Base-by-base conservation (phyloP, 106 monocot genomes). In the Agapanthus africanus region DNA sequence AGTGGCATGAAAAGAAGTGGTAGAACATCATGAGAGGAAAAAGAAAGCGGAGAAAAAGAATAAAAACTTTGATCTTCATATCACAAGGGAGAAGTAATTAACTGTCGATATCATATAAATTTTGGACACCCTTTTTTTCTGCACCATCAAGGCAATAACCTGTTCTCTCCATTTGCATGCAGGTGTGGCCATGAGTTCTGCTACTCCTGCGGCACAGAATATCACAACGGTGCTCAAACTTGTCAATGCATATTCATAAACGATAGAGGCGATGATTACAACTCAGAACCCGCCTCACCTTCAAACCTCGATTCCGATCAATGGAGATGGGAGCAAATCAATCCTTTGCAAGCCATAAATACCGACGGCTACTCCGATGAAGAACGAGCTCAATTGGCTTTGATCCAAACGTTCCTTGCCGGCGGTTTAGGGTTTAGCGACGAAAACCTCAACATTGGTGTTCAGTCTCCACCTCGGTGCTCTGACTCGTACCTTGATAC, bases 101-200 rank as follows among this genome's bases (percentile, higher is more conserved):
- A n/a, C n/a, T n/a, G n/a, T n/a, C n/a, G n/a, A n/a, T n/a, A n/a
- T n/a, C n/a, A n/a, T n/a, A n/a, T n/a, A n/a, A n/a, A n/a, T n/a
- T n/a, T n/a, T n/a, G n/a, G n/a, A n/a, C n/a, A n/a, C n/a, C n/a
- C n/a, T n/a, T n/a, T n/a, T n/a, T n/a, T n/a, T n/a, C n/a, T n/a
- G n/a, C n/a, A n/a, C n/a, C n/a, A n/a, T n/a, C n/a, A n/a, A n/a
- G n/a, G n/a, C n/a, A n/a, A n/a, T n/a, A n/a, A n/a, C n/a, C n/a
- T n/a, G n/a, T n/a, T n/a, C n/a, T n/a, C 7, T 60, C 6, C 39
- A 2, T 8, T 6, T 50, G 6, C 5, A 14, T 76, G 13, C 79
- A 93, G 92, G 85, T 93, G 92, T 11, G 85, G 88, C 6, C 74
- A 83, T 57, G 83, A 93, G 66, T 85, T 88, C 74, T 93, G 88